phyloP scores from a whole-genome alignment of 2,329 filamentous ascomycete genomes.

The Xylariales sp. region DNA sequence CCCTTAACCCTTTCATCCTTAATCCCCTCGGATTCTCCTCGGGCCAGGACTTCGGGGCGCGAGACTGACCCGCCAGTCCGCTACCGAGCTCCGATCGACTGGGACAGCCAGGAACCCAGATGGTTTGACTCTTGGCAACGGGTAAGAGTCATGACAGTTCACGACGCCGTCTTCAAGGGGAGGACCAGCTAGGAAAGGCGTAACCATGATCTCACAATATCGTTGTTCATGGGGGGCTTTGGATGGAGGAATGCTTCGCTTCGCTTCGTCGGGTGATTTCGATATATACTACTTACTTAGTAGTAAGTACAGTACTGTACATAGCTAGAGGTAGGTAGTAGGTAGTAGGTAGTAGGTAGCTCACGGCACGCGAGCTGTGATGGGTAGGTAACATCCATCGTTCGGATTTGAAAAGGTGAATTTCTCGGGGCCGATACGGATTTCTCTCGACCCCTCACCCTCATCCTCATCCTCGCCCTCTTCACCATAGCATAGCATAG shows the following conservation, averaged over 20 bases:
- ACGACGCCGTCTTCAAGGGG: conserved; percentile 3
- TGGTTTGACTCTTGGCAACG: conserved; percentile 27
- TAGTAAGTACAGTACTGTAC: not conserved
- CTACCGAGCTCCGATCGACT: conserved; percentile 37
- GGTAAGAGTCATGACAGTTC: conserved; percentile 30
- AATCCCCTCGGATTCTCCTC: conserved; percentile 25
- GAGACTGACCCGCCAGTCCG: conserved; percentile 40
- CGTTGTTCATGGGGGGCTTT: not conserved
- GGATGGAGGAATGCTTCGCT: not conserved
- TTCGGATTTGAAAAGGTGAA: conserved; percentile 1
- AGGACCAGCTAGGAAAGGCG: conserved; percentile 12
- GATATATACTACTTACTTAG: too few relatives aligned
- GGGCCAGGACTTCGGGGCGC: conserved; percentile 38
- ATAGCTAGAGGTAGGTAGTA: too few relatives aligned
- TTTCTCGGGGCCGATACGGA: conserved; percentile 19
- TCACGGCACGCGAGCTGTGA: not conserved
- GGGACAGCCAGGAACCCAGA: conserved; percentile 32
- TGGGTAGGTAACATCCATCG: not conserved
- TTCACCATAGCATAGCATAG: too few relatives aligned
- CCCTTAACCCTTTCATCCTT: not conserved
- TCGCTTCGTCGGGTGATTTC: conserved; percentile 9
- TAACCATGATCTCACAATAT: conserved; percentile 20
- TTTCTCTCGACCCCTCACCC: not conserved
- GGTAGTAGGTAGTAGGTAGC: too few relatives aligned
- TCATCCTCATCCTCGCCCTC: too few relatives aligned